phyloP scores from a whole-genome alignment of 768 basidiomycete genomes.

The Rhodotorula paludigena region DNA sequence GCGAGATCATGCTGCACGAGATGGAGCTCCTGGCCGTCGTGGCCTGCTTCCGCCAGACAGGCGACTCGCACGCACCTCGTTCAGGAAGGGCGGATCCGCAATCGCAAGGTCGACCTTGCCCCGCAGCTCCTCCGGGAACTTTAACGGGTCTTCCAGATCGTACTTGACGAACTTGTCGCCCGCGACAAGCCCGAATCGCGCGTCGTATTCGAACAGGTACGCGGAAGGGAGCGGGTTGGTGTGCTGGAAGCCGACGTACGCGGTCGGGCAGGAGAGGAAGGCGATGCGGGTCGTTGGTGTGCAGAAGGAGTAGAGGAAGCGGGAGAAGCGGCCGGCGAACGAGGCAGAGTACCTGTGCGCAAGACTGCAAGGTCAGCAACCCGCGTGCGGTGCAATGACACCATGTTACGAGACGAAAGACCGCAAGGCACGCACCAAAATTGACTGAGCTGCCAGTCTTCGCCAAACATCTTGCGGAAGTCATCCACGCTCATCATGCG shows the following conservation, averaged over 20 bases:
- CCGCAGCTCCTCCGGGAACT: slow-evolving; percentile 25
- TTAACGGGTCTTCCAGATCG: slow-evolving; percentile 39
- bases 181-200: slow-evolving; percentile 35
- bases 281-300: slow-evolving; percentile 28
- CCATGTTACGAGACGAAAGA: too few species aligned
- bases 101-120: slow-evolving; percentile 40
- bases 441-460: slow-evolving; percentile 7
- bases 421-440: slow-evolving; percentile 5
- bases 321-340: slow-evolving; percentile 37
- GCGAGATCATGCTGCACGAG: not conserved
- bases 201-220: slow-evolving; percentile 42
- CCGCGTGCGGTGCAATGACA: too few species aligned
- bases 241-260: slow-evolving; percentile 42
- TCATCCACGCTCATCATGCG: slow-evolving; percentile 39
- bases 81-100: slow-evolving; percentile 41
- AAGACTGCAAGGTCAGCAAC: not conserved
- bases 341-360: slow-evolving; percentile 39
- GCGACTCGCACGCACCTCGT: slow-evolving; percentile 31
- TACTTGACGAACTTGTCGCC: slow-evolving; percentile 38
- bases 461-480: slow-evolving; percentile 28
- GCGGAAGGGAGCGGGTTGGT: slow-evolving; percentile 25
- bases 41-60: too few species aligned
- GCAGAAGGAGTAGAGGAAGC: slow-evolving; percentile 32
- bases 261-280: slow-evolving; percentile 43
- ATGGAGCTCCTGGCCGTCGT: not conserved